Evolutionary conservation across 148 eudicot genomes (phyloP).

Genomic region (Arbutus unedo): DNA sequence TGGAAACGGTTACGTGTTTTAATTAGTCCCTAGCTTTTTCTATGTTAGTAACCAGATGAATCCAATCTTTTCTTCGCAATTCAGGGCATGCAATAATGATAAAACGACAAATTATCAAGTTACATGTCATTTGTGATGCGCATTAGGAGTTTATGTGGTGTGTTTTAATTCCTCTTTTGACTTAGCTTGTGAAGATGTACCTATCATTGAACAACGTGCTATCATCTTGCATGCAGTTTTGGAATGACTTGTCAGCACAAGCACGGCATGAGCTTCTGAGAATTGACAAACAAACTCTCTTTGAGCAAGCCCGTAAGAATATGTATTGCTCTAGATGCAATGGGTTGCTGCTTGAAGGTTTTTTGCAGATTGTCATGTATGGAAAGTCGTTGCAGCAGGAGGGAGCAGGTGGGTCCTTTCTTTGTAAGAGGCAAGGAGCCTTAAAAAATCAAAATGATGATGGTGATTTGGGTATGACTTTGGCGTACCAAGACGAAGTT

Average conservation of each 20-base stretch:
- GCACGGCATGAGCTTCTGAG: constrained; percentile 75
- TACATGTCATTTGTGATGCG: not conserved
- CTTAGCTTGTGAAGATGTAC: not conserved
- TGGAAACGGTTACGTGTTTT: not conserved
- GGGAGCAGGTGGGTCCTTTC: constrained; percentile 40
- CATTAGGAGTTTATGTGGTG: not conserved
- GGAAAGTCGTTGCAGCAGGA: constrained; percentile 89
- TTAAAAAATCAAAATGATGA: constrained; percentile 40
- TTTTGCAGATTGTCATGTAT: constrained; percentile 82
- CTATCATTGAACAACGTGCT: not conserved
- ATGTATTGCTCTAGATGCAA: constrained; percentile 97
- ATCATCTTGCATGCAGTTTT: constrained; percentile 52
- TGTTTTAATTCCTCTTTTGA: not conserved
- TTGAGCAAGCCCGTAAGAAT: constrained; percentile 97
- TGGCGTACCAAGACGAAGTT: constrained; percentile 55
- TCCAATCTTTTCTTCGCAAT: not conserved
- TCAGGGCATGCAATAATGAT: not conserved
- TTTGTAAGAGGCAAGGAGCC: constrained; percentile 35
- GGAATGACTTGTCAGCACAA: constrained; percentile 78
- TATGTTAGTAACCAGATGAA: not conserved
- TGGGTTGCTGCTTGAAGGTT: constrained; percentile 90
- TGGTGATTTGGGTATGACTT: constrained; percentile 26
- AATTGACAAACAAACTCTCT: constrained; percentile 80
- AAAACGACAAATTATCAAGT: not conserved
- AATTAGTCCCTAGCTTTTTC: not conserved